Conservation (phyloP, 164 flowering plant species). For the Protea cynaroides region DNA sequence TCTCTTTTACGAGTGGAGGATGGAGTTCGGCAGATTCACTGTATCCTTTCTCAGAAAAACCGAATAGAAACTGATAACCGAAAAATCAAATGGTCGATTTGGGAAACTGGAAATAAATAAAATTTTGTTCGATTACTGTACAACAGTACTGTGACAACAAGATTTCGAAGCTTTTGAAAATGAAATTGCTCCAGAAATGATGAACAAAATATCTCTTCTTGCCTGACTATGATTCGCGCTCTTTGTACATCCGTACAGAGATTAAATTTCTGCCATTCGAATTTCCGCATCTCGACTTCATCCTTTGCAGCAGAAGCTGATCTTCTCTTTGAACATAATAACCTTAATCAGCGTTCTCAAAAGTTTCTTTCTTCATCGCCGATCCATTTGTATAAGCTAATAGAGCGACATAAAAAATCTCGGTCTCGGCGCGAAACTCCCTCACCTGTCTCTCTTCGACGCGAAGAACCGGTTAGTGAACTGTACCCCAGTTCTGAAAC, state of each 20-base stretch:
- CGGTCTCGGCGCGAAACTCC: neutral
- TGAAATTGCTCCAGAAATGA: constrained; percentile 1
- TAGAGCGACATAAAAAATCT: constrained; percentile 1
- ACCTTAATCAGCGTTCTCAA: constrained; percentile 2
- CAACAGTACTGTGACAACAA: no score
- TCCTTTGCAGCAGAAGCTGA: neutral
- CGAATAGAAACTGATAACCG: no score
- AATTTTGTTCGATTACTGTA: no score
- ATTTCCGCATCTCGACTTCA: constrained; percentile 3
- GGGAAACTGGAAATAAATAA: no score
- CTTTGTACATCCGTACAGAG: neutral
- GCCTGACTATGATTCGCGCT: constrained; percentile 8
- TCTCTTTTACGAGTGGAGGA: no score
- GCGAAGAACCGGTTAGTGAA: neutral
- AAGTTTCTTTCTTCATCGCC: neutral
- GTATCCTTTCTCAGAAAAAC: no score
- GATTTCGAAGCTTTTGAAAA: no score
- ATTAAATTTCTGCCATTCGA: neutral
- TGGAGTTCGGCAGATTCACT: no score
- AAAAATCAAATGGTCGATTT: no score
- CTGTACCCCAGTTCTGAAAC: constrained; percentile 10
- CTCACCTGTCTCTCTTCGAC: neutral
- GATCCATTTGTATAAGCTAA: constrained; percentile 6
- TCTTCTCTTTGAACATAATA: neutral
- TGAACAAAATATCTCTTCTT: neutral